Evolutionary conservation across 1,284 basidiomycete species (phyloP), one percentile per base, ranked within the genome.

Genomic region (Cutaneotrichosporon arboriforme): DNA sequence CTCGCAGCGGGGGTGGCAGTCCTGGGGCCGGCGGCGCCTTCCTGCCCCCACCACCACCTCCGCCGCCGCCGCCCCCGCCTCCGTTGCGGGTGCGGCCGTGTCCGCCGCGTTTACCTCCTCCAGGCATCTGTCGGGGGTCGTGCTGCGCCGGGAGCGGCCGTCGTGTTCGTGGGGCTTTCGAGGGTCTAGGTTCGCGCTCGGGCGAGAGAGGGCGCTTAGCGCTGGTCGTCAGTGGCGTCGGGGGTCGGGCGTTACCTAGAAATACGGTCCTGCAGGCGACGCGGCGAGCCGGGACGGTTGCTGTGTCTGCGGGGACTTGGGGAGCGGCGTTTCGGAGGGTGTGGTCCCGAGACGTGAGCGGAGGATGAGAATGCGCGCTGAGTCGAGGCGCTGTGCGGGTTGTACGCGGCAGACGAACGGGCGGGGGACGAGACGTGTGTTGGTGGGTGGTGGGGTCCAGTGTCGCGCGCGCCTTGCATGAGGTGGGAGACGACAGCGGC

Each of bases 1-100:
- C 62, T 9, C 55, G 58, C 23, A 69, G 37, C 4, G 69, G 71
- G 10, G 57, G 59, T 4, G 63, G 38, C 4, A 67, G 57, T 39
- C 62, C 26, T 1, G 55, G 49, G 4, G 58, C 50, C 8, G 41
- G 13, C 14, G 39, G 37, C 31, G 35, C 4, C 23, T 49, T 49
- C 13, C n/a, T 23, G 26, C 46, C 38, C 12, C 23, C 23, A 37
- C n/a, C n/a, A n/a, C n/a, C n/a, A n/a, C n/a, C n/a, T n/a, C n/a
- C n/a, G n/a, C n/a, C n/a, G n/a, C n/a, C n/a, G n/a, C n/a, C n/a
- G n/a, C n/a, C n/a, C n/a, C n/a, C n/a, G n/a, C 15, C 9, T 8
- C 33, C 33, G 22, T 41, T 41, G 39, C 17, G 17, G 17, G 18
- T 17, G 20, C 39, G 17, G 20, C 39, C 17, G 15, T 21, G 26